Conservation (phyloP, 257 asterid genomes). For the Solanum chiquidenum region DNA sequence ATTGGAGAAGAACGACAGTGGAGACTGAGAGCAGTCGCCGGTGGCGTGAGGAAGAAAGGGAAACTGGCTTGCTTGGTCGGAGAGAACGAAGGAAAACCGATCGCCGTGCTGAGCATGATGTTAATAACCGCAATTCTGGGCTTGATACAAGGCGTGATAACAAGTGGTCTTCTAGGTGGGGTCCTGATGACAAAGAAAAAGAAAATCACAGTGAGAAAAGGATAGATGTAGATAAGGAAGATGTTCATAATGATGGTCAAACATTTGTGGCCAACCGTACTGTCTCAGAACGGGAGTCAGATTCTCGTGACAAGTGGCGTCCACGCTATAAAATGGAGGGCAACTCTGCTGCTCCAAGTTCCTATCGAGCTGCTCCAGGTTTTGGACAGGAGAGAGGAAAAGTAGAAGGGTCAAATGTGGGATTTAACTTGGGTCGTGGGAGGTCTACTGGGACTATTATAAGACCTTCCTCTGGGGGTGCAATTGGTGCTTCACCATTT, state of each 20-base stretch:
- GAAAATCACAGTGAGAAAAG: conserved; percentile 60
- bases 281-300: conserved; percentile 67
- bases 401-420: conserved; percentile 60
- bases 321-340: conserved; percentile 95
- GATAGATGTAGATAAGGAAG: conserved; percentile 74
- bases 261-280: conserved; percentile 46
- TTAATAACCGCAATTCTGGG: conserved; percentile 49
- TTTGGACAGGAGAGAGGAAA: conserved; percentile 81
- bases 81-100: conserved; percentile 90
- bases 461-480: conserved; percentile 36
- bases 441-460: conserved; percentile 37
- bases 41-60: conserved; percentile 99
- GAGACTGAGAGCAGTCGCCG: conserved; percentile 82
- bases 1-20: conserved; percentile 55
- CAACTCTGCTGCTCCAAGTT: conserved; percentile 44
- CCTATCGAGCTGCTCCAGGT: conserved; percentile 91
- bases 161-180: conserved; percentile 98
- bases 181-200: conserved; percentile 94
- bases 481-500: conserved; percentile 40
- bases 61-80: conserved; percentile 88
- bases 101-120: conserved; percentile 75
- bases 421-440: conserved; percentile 91
- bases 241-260: conserved; percentile 49
- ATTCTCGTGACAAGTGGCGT: conserved; percentile 98
- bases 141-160: conserved; percentile 79